Evolutionary conservation across 2,329 filamentous ascomycete genomes (phyloP).

Genomic region (Diaporthe amygdali): DNA sequence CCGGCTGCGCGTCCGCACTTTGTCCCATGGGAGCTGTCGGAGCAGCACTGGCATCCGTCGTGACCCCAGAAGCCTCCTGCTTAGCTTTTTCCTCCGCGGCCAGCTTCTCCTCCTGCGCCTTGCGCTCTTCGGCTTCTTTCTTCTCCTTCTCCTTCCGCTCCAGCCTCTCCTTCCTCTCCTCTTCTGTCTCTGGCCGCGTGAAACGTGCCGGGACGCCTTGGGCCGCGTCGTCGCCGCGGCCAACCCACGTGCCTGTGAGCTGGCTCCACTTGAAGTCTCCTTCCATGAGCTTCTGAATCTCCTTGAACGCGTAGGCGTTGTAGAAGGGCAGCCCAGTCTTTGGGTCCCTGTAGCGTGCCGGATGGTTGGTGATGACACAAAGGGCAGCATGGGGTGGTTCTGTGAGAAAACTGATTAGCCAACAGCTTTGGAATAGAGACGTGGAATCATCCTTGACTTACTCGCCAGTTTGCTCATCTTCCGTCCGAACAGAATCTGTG

Average conservation of each 20-base stretch:
- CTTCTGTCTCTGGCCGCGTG: constrained; percentile 33
- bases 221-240: constrained; percentile 64
- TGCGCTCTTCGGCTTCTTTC: constrained; percentile 13
- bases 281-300: constrained; percentile 75
- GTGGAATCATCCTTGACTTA: constrained; percentile 38
- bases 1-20: neutral
- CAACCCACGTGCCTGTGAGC: constrained; percentile 83
- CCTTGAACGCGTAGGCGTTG: constrained; percentile 79
- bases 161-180: constrained; percentile 25
- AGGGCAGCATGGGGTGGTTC: constrained; percentile 58
- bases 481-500: constrained; percentile 62
- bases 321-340: constrained; percentile 82
- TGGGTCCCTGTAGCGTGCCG: constrained; percentile 85
- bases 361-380: constrained; percentile 83
- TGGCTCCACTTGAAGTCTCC: constrained; percentile 85
- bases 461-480: constrained; percentile 64
- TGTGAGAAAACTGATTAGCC: constrained; percentile 30
- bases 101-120: constrained; percentile 4
- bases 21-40: neutral
- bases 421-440: neutral
- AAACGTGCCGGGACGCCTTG: constrained; percentile 84
- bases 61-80: neutral
- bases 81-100: constrained; percentile 10
- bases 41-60: neutral
- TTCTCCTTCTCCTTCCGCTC: constrained; percentile 24